Evolutionary conservation across 257 asterid species (phyloP).

Genomic region (Salvia splendens): DNA sequence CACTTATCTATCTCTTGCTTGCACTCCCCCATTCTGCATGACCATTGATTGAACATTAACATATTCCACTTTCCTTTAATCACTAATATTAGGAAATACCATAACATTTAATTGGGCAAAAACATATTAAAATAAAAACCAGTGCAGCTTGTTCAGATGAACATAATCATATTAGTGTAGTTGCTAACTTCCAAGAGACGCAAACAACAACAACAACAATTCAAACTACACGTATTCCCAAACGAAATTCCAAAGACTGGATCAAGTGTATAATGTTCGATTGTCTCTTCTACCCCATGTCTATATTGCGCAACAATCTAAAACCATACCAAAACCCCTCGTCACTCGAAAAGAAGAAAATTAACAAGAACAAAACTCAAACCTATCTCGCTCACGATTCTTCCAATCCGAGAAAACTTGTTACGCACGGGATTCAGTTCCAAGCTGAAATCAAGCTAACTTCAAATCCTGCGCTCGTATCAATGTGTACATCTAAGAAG

Average conservation of each 20-base stretch:
- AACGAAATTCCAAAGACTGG: slow-evolving; percentile 14
- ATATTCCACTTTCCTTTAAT: background rate
- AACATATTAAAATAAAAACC: background rate
- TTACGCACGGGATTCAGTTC: slow-evolving; percentile 17
- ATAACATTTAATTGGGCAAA: slow-evolving; percentile 25
- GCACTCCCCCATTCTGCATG: slow-evolving; percentile 5
- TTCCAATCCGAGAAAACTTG: slow-evolving; percentile 18
- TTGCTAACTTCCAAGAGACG: background rate
- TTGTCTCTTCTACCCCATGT: slow-evolving; percentile 17
- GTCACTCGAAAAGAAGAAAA: background rate
- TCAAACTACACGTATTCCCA: slow-evolving; percentile 2
- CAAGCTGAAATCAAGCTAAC: slow-evolving; percentile 35
- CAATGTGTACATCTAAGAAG: background rate
- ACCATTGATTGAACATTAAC: slow-evolving; percentile 5
- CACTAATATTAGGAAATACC: slow-evolving; percentile 17
- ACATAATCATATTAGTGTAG: slow-evolving; percentile 25
- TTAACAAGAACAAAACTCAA: slow-evolving; percentile 19
- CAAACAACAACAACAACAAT: background rate
- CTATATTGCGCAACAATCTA: slow-evolving; percentile 9
- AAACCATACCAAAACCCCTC: background rate
- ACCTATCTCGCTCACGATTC: slow-evolving; percentile 39
- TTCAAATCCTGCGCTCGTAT: slow-evolving; percentile 1
- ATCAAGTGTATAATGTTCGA: slow-evolving; percentile 20
- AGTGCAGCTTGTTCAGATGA: background rate
- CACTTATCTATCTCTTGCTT: background rate